phyloP scores from a whole-genome alignment of 2,329 filamentous ascomycete genomes.

The Phyllosticta citrichinensis region DNA sequence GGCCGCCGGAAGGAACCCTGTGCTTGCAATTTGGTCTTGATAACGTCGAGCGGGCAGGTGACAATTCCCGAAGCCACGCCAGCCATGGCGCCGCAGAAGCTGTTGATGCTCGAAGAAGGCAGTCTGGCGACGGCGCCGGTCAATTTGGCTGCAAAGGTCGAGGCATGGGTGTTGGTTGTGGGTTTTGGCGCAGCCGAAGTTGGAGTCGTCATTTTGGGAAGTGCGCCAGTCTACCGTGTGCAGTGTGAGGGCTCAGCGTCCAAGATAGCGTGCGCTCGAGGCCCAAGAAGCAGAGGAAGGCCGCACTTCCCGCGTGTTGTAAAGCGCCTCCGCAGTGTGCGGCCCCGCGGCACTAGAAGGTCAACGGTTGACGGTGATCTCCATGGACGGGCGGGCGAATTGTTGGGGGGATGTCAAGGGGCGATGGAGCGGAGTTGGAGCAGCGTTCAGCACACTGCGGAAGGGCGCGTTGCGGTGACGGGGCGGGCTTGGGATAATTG shows the following conservation, averaged over 20 bases:
- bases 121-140: constrained; percentile 27
- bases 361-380: constrained; percentile 10
- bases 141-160: background rate
- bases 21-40: constrained; percentile 96
- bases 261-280: background rate
- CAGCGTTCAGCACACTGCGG: constrained; percentile 7
- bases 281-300: background rate
- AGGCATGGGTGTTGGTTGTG: constrained; percentile 2
- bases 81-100: constrained; percentile 75
- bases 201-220: constrained; percentile 10
- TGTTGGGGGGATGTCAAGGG: background rate
- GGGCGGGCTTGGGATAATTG: background rate
- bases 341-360: constrained; percentile 10
- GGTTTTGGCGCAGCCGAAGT: constrained; percentile 7
- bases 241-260: background rate
- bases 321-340: constrained; percentile 10
- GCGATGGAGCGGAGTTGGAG: background rate
- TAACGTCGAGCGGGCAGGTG: constrained; percentile 94
- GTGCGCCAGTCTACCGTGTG: background rate
- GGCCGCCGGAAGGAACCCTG: constrained; percentile 69
- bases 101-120: constrained; percentile 57
- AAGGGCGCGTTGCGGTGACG: background rate
- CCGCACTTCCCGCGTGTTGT: constrained; percentile 9
- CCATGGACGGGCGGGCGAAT: constrained; percentile 5
- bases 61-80: constrained; percentile 90